Percentiles rank a stretch among this genome's conserved stretches.
Conservation (phyloP, 1,284 basidiomycete genomes). For the Leucoagaricus sp. region DNA sequence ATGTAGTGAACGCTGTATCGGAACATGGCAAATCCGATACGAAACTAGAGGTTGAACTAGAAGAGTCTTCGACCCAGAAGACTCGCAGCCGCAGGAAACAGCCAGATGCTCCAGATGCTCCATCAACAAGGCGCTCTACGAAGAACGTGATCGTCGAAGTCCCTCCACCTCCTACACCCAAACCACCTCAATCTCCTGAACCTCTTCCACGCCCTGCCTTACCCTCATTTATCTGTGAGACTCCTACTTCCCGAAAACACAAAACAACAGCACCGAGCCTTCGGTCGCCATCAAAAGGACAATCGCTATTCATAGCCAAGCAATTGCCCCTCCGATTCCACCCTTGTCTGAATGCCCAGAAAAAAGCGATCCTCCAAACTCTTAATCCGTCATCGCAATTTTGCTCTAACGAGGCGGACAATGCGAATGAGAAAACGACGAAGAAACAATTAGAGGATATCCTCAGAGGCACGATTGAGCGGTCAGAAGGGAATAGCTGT, state of each 20-base stretch:
- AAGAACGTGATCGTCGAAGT: conserved; percentile 4
- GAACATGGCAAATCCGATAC: conserved; percentile 7
- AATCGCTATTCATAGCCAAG: conserved; percentile 3
- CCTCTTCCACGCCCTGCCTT: neutral
- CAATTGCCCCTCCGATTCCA: conserved; percentile 32
- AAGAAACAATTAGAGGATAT: conserved; percentile 61
- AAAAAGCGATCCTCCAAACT: conserved; percentile 54
- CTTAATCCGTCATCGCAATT: conserved; percentile 37
- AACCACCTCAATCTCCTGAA: neutral
- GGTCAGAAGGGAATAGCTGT: conserved; percentile 91
- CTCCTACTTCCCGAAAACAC: neutral
- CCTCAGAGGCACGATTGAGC: conserved; percentile 68
- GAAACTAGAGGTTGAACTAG: neutral
- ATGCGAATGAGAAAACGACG: conserved; percentile 46
- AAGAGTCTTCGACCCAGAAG: neutral
- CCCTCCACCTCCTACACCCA: neutral
- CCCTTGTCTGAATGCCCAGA: conserved; percentile 45
- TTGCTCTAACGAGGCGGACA: conserved; percentile 25
- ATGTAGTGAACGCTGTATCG: neutral
- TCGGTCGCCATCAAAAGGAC: neutral
- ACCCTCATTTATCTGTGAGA: no score
- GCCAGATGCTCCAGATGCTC: neutral
- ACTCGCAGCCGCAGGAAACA: conserved; percentile 1
- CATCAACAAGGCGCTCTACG: neutral
- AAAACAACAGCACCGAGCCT: neutral